Percentiles rank a stretch among this genome's conserved stretches.
Conservation (phyloP, 345 rosid genomes). For the Euphorbia peplus region DNA sequence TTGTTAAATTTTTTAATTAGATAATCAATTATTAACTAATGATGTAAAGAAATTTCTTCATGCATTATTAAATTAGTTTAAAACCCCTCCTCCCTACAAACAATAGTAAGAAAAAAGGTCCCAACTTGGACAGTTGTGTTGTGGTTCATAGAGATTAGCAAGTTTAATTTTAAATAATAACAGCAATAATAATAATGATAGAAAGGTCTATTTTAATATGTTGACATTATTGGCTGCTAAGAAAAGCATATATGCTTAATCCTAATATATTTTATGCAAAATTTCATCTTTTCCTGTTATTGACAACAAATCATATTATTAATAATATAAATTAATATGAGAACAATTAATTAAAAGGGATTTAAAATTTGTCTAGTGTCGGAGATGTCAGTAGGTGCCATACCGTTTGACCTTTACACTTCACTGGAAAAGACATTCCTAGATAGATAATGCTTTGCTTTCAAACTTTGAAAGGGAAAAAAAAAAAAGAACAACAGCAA, state of each 20-base stretch:
- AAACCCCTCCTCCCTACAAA: background rate
- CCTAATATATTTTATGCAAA: background rate
- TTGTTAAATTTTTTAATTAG: background rate
- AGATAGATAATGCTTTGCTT: constrained; percentile 14
- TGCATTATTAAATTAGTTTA: background rate
- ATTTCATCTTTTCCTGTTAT: background rate
- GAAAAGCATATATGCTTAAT: constrained; percentile 2
- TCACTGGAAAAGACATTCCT: constrained; percentile 42
- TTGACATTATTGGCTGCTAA: constrained; percentile 1
- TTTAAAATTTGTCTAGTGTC: background rate
- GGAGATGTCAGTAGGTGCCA: constrained; percentile 36
- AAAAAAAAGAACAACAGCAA: background rate
- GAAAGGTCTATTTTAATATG: background rate
- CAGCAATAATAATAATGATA: background rate
- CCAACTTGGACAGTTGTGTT: background rate
- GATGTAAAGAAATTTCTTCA: background rate
- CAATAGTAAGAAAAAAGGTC: background rate
- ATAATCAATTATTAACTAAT: background rate
- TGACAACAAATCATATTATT: constrained; percentile 7
- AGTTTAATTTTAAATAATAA: too few relatives aligned
- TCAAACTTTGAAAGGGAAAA: constrained; percentile 7
- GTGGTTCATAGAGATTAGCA: too few relatives aligned
- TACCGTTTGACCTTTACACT: constrained; percentile 44
- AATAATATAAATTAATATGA: too few relatives aligned
- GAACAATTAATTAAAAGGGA: background rate